These are phyloP conservation scores for Quambalaria eucalypti DNA, from an alignment of 1,284 basidiomycete species.

Conservation along the genomic window DNA sequence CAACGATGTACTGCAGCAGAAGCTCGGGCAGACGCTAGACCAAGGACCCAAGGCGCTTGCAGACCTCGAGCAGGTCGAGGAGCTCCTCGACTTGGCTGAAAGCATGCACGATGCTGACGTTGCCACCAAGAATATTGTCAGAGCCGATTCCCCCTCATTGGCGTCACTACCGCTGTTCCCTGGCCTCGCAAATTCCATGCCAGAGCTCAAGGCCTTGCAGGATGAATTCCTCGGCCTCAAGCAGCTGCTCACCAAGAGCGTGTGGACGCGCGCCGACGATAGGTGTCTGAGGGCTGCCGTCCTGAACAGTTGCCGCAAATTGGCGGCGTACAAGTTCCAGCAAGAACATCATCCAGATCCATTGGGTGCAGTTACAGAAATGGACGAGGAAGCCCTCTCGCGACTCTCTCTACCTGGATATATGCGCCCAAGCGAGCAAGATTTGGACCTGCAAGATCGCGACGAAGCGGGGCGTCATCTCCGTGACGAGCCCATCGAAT, in stretches of 20 bases:
- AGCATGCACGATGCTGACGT: not conserved
- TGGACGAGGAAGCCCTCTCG: not conserved
- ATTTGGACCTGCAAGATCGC: not conserved
- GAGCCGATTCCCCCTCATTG: not conserved
- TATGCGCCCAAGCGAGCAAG: not conserved
- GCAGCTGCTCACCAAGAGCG: not conserved
- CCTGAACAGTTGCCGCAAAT: not conserved
- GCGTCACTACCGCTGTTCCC: not conserved
- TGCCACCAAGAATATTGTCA: not conserved
- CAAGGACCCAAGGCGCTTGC: not conserved
- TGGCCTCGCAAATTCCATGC: not conserved
- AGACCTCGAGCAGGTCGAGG: not conserved
- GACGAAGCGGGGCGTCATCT: not conserved
- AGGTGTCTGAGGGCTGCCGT: not conserved
- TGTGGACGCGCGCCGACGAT: not conserved
- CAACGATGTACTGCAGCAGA: not conserved
- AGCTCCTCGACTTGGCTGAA: not conserved
- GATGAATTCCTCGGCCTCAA: not conserved
- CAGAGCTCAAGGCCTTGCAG: not conserved
- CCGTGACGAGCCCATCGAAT: not conserved
- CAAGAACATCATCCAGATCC: not conserved
- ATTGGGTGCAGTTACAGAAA: not conserved
- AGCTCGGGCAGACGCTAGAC: not conserved
- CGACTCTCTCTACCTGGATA: not conserved
- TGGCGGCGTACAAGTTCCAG: not conserved